Percentiles rank a stretch among this genome's conserved stretches.
Evolutionary conservation across 2,329 filamentous ascomycete genomes (phyloP).

Genomic region (Xylariales sp.): DNA sequence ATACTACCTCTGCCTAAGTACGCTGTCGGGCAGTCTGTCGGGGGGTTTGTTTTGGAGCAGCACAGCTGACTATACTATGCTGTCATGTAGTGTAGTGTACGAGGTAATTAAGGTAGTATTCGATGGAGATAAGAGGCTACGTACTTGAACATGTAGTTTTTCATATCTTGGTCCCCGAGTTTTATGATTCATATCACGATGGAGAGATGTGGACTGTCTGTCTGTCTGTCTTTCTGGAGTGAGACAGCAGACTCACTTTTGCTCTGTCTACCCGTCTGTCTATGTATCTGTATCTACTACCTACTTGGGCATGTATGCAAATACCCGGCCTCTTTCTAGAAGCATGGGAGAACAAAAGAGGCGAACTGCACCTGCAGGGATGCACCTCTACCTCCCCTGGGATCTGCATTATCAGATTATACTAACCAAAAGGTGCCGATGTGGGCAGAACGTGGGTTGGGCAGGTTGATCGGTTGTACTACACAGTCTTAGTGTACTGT

Average conservation of each 20-base stretch:
- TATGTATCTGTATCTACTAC: too few relatives aligned
- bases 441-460: slow-evolving; percentile 25
- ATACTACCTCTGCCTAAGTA: neutral
- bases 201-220: neutral
- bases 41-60: slow-evolving; percentile 13
- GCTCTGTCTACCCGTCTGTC: too few relatives aligned
- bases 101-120: neutral
- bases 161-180: slow-evolving; percentile 10
- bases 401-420: slow-evolving; percentile 39
- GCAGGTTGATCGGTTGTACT: slow-evolving; percentile 6
- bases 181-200: slow-evolving; percentile 15
- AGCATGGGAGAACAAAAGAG: slow-evolving; percentile 15
- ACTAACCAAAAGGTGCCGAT: slow-evolving; percentile 18
- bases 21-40: slow-evolving; percentile 6
- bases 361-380: slow-evolving; percentile 29
- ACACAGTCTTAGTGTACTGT: neutral
- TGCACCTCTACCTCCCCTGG: slow-evolving; percentile 1
- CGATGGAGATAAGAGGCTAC: slow-evolving; percentile 13
- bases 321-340: slow-evolving; percentile 24
- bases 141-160: too few relatives aligned
- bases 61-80: neutral
- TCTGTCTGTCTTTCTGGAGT: too few relatives aligned
- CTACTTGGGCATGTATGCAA: too few relatives aligned
- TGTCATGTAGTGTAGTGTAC: slow-evolving; percentile 1
- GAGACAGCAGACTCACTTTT: too few relatives aligned